Evolutionary conservation across 1,139 yeast genomes (phyloP).

Genomic region (Citeromyces hawaiiensis): DNA sequence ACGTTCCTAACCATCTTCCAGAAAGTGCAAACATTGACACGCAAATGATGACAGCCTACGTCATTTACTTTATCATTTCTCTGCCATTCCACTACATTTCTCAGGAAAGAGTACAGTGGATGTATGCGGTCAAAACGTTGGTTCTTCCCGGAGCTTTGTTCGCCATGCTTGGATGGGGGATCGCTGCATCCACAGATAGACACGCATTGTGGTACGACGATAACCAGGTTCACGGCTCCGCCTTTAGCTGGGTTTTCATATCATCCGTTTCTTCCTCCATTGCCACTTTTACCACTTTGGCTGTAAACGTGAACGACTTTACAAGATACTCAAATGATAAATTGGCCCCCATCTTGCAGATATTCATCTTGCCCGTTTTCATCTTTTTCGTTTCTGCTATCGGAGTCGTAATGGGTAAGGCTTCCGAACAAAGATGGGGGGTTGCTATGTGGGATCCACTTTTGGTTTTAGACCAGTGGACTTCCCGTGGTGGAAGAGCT

Average conservation of each 20-base stretch:
- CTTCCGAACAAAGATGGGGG: conserved; percentile 6
- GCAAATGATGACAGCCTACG: conserved; percentile 16
- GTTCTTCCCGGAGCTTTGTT: conserved; percentile 3
- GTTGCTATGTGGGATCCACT: conserved; percentile 10
- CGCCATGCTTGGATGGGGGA: conserved; percentile 4
- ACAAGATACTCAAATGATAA: conserved; percentile 9
- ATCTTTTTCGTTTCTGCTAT: conserved; percentile 11
- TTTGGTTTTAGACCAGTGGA: conserved; percentile 10
- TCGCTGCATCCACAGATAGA: conserved; percentile 2
- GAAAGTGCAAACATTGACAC: conserved; percentile 16
- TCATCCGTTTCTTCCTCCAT: conserved; percentile 3
- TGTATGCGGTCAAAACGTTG: conserved; percentile 4
- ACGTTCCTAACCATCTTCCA: conserved; percentile 18
- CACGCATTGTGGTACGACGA: conserved; percentile 2
- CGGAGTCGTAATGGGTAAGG: conserved; percentile 6
- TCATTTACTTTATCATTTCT: conserved; percentile 16
- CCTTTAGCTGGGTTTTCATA: conserved; percentile 3
- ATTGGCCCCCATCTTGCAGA: conserved; percentile 17
- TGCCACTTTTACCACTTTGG: not conserved
- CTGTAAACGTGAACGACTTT: conserved; percentile 1
- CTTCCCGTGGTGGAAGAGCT: conserved; percentile 14
- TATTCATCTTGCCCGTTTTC: conserved; percentile 17
- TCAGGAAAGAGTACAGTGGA: conserved; percentile 14
- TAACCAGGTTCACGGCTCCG: conserved; percentile 2
- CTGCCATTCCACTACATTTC: conserved; percentile 13